phyloP scores from a whole-genome alignment of 345 rosid genomes.

The Linum usitatissimum region DNA sequence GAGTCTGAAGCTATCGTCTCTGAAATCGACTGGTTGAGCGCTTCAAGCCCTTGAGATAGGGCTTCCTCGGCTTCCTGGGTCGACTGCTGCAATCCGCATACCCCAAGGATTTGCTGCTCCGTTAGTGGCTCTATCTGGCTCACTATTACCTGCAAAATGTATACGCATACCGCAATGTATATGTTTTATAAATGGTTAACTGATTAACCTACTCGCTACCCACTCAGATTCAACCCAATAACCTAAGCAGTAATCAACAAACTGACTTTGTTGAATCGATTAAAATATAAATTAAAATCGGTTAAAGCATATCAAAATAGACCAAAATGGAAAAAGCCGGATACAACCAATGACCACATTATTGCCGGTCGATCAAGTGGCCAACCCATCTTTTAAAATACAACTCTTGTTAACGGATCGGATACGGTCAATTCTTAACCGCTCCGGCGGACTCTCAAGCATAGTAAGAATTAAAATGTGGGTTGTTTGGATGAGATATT shows the following conservation, averaged over 20 bases:
- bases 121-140: conserved; percentile 73
- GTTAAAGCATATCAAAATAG: background rate
- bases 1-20: conserved; percentile 83
- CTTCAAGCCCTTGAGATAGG: conserved; percentile 77
- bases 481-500: too few species aligned
- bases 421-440: too few species aligned
- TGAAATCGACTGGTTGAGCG: conserved; percentile 70
- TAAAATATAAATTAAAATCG: conserved; percentile 16
- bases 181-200: background rate
- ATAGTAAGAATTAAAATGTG: too few species aligned
- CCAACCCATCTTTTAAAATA: too few species aligned
- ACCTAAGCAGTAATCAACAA: background rate
- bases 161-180: background rate
- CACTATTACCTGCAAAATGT: conserved; percentile 40
- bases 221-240: too few species aligned
- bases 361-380: too few species aligned
- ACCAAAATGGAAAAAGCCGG: too few species aligned
- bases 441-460: too few species aligned
- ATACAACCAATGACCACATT: too few species aligned
- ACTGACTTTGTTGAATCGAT: conserved; percentile 5
- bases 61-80: conserved; percentile 91
- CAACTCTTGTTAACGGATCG: too few species aligned
- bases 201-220: background rate
- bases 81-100: conserved; percentile 81
- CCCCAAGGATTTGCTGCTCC: conserved; percentile 82